Base-by-base conservation (phyloP, 2,329 filamentous ascomycete genomes). In the Aspergillus sp. region DNA sequence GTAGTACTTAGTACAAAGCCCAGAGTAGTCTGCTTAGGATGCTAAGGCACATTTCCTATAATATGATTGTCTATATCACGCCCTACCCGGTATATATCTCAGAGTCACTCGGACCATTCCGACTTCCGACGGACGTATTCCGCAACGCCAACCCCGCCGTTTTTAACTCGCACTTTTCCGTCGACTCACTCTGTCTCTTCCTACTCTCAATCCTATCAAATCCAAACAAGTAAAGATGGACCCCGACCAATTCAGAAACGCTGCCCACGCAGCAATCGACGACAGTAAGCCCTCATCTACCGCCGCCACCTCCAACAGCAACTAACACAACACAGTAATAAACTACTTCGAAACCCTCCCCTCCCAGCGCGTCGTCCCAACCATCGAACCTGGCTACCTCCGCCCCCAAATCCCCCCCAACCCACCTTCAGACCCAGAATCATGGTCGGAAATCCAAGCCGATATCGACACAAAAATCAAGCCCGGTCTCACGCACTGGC, bases 401-500 rank as follows among this genome's bases (percentile, higher is more conserved):
- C 81, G 83, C 43, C 84, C 86, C 41, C 78, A 93, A 5, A 81
- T 97, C 19, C 91, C 91, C 70, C 35, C 75, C 73, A 46, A 81
- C 81, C 35, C 91, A 80, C 43, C 74, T 77, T 55, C 74, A 80
- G 49, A 86, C 78, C 60, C 89, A 85, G 74, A 73, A 79, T 52
- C 64, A 62, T 95, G 90, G 88, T 71, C 76, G 19, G 75, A 81
- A 45, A 96, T 97, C 62, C 86, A 89, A 59, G 77, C 81, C 49
- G 91, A 97, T 64, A 83, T 97, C 45, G 85, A 90, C 59, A 73
- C 78, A 41, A 88, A 93, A 65, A 95, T 97, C 63, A 82, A 95
- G 64, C 91, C 91, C 0, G 91, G 91, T 5, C 76, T 97, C 47
- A 96, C 91, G 0, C 91, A 96, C 71, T 97, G 91, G 90, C 85